A percentile compares a stretch with the other conserved stretches of the same genome.
These are phyloP conservation scores for Cyclotella atomus DNA, from an alignment of 108 stramenopile genomes.

Conservation along the genomic window DNA sequence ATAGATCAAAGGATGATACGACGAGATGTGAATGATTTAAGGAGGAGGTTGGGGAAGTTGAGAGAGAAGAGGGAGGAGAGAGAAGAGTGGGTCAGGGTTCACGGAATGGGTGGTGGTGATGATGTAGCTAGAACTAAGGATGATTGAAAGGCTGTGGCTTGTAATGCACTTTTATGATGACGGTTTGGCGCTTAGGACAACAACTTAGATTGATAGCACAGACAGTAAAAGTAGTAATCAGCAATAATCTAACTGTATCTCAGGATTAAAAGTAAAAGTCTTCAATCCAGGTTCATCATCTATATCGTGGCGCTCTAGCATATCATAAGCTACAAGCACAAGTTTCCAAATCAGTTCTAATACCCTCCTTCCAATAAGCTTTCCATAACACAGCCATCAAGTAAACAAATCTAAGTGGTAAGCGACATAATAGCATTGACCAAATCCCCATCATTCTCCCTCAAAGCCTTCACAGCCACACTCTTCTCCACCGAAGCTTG, in stretches of 20 bases:
- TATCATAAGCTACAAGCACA: neutral
- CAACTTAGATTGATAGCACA: too few species aligned
- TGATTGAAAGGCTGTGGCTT: too few species aligned
- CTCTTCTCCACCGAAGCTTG: conserved; percentile 63
- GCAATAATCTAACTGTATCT: too few species aligned
- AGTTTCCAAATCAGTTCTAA: neutral
- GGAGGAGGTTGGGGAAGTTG: conserved; percentile 15
- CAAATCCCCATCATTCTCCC: conserved; percentile 80
- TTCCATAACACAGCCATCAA: too few species aligned
- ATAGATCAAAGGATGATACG: conserved; percentile 5
- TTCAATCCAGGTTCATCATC: too few species aligned
- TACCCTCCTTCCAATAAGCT: too few species aligned
- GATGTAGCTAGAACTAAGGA: neutral
- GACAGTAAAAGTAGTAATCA: too few species aligned
- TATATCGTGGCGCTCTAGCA: neutral
- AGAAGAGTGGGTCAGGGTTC: conserved; percentile 15
- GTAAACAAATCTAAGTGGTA: conserved; percentile 40
- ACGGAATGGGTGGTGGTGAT: neutral
- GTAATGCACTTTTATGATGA: too few species aligned
- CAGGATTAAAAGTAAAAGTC: too few species aligned
- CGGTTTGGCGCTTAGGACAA: too few species aligned
- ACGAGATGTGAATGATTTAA: conserved; percentile 13
- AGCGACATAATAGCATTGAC: conserved; percentile 91
- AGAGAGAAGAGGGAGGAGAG: conserved; percentile 25
- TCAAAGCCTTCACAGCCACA: conserved; percentile 75